Conservation (phyloP, 176 grass and related monocot genomes). For the Oryza brachyantha region DNA sequence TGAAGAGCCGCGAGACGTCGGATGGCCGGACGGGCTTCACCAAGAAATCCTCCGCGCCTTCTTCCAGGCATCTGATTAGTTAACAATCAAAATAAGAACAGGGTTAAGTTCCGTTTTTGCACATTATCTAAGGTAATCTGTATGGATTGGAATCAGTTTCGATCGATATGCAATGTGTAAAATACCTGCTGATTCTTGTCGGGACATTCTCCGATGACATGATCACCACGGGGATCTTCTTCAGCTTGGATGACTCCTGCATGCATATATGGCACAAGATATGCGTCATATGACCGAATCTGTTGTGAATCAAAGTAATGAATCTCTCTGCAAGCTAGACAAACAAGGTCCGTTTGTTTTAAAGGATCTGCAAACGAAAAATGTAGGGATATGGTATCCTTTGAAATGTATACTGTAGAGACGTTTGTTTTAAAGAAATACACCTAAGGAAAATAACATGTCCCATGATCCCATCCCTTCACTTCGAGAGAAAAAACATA, state of each 20-base stretch:
- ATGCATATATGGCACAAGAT: background rate
- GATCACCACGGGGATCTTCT: conserved; percentile 86
- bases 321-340: background rate
- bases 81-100: background rate
- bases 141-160: background rate
- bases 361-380: too few relatives aligned
- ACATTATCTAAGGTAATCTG: background rate
- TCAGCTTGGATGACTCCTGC: conserved; percentile 75
- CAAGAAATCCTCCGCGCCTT: conserved; percentile 89
- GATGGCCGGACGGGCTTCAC: conserved; percentile 70
- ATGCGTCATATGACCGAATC: background rate
- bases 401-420: too few relatives aligned
- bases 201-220: conserved; percentile 94
- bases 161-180: background rate
- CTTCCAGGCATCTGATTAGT: conserved; percentile 70
- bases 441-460: too few relatives aligned
- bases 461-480: too few relatives aligned
- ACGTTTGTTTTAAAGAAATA: too few relatives aligned
- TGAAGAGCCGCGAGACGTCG: conserved; percentile 66
- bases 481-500: too few relatives aligned
- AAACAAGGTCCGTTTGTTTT: too few relatives aligned
- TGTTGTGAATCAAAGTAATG: background rate
- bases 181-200: conserved; percentile 62
- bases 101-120: background rate
- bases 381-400: too few relatives aligned